Evolutionary conservation across 1,284 basidiomycete genomes (phyloP), one percentile per base, ranked within the genome.

Genomic region (Meira nashicola): DNA sequence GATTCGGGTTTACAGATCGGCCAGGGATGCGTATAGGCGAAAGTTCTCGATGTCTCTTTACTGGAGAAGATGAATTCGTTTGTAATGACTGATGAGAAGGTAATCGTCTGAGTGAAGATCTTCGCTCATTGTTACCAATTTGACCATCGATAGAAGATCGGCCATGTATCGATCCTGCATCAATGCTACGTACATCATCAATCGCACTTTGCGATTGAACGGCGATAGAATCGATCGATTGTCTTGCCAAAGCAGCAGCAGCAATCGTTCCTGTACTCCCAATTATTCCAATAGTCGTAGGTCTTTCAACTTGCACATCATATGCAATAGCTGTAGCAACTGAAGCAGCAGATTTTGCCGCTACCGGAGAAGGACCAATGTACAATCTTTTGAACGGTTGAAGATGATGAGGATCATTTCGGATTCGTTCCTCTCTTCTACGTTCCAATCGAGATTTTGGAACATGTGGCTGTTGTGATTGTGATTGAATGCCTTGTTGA

Each of bases 321-420:
- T 66, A 58, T 15, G 54, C 55, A 2, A 71, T 66, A 23, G 67
- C 67, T 2, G 33, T 44, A 7, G 70, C 70, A 15, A 65, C 41
- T 15, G 58, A 60, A 17, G 46, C 60, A 4, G 70, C 67, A 1
- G 55, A 43, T n/a, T 59, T 52, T 6, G 60, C 38, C 1, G 65
- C 47, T 0, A 68, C 68, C 4, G 68, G 64, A 2, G 60, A 33
- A 14, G 70, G 70, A 1, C 70, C 70, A 23, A 72, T 58, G 52
- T 62, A 72, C 40, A 60, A 51, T 21, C 70, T 59, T 14, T 47
- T 9, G 19, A 62, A 59, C 12, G 56, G 60, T 21, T 58, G 46
- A 17, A 19, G 9, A 8, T 39, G 38, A 54, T 59, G 60, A 6
- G 56, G 60, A 39, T 46, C 53, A 15, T 55, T 48, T 12, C 17